Percentiles rank a stretch among this genome's conserved stretches.
Evolutionary conservation across 352 stramenopile species (phyloP).

Genomic region (Globisporangium lucens): DNA sequence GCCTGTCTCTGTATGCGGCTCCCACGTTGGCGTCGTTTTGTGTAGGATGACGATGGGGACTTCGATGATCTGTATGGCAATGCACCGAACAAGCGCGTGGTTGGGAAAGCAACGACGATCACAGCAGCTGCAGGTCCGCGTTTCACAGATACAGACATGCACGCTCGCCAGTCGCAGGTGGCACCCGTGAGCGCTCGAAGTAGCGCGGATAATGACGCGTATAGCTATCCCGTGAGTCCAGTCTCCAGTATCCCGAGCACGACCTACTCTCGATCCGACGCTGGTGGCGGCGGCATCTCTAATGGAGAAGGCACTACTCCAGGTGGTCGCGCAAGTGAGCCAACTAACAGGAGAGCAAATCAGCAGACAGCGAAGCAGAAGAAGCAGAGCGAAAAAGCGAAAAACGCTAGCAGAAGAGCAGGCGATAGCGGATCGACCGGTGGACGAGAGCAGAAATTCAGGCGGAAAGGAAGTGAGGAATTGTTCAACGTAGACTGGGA

Average conservation of each 20-base stretch:
- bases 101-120: not conserved
- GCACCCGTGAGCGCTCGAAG: not conserved
- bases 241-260: conserved; percentile 16
- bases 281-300: not conserved
- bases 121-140: not conserved
- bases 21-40: not conserved
- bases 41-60: conserved; percentile 58
- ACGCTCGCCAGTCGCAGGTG: not conserved
- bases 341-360: not conserved
- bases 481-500: conserved; percentile 67
- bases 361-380: not conserved
- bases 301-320: not conserved
- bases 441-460: conserved; percentile 21
- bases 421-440: not conserved
- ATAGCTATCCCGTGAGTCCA: conserved; percentile 18
- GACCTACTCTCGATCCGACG: conserved; percentile 14
- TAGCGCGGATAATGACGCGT: conserved; percentile 2
- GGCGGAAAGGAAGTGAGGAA: conserved; percentile 54
- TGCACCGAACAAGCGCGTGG: conserved; percentile 35
- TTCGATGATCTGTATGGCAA: conserved; percentile 78
- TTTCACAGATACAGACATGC: not conserved
- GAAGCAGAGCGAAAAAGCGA: not conserved
- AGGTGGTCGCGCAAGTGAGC: not conserved
- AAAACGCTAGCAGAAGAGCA: conserved; percentile 14
- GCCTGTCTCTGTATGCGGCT: not conserved